Evolutionary conservation across 768 basidiomycete species (phyloP).

Genomic region (Tephrocybe sp.): DNA sequence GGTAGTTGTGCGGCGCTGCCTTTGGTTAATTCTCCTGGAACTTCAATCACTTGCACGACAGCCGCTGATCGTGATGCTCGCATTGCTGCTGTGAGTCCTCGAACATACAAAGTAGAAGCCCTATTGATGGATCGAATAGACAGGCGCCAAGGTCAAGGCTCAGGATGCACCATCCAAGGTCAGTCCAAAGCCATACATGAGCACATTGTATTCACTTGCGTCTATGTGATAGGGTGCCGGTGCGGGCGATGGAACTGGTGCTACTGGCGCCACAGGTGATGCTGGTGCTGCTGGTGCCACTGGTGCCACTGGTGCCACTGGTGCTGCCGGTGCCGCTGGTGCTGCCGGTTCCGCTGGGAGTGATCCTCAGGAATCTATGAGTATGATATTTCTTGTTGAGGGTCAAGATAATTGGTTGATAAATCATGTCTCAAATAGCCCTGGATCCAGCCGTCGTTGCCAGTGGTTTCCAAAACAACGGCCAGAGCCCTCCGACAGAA

Average conservation of each 20-base stretch:
- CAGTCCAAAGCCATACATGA: background rate
- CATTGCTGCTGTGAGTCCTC: conserved; percentile 39
- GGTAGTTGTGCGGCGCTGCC: conserved; percentile 52
- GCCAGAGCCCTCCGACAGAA: conserved; percentile 40
- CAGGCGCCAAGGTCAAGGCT: conserved; percentile 12
- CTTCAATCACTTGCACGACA: conserved; percentile 50
- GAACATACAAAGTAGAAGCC: background rate
- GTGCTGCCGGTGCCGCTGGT: too few relatives aligned
- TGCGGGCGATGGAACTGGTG: too few relatives aligned
- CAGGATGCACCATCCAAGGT: background rate
- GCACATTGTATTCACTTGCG: too few relatives aligned
- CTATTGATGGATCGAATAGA: conserved; percentile 6
- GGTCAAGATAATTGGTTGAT: background rate
- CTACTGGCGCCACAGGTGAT: too few relatives aligned
- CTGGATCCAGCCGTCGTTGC: conserved; percentile 46
- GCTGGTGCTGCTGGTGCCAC: too few relatives aligned
- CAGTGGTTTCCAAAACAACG: conserved; percentile 44
- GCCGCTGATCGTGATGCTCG: conserved; percentile 43
- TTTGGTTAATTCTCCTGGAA: conserved; percentile 46
- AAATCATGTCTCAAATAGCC: conserved; percentile 20
- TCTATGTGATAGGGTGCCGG: too few relatives aligned
- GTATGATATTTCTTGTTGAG: conserved; percentile 15
- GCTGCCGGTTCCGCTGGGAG: conserved; percentile 10
- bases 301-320: too few relatives aligned
- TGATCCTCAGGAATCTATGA: conserved; percentile 36